Conservation (phyloP, 176 grass and related monocot genomes). For the Ensete glaucum region DNA sequence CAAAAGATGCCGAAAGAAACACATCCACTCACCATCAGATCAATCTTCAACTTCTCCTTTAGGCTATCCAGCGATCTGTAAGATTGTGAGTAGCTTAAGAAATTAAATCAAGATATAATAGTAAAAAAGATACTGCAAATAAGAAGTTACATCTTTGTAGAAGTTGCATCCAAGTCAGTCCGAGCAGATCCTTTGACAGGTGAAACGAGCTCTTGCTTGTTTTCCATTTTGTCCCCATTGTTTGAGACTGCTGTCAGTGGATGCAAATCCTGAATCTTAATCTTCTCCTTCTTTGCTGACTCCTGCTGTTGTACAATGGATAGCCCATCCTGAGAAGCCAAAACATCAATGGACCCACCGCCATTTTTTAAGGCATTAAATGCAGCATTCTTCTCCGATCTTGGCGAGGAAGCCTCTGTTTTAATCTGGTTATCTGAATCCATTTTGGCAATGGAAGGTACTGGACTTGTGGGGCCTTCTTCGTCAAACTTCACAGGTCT, state of each 20-base stretch:
- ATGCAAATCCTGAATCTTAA: slow-evolving; percentile 37
- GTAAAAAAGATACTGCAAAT: slow-evolving; percentile 26
- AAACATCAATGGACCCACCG: slow-evolving; percentile 4
- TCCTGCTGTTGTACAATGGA: slow-evolving; percentile 19
- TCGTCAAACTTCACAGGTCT: slow-evolving; percentile 72
- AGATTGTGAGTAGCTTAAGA: not conserved
- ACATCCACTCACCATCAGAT: slow-evolving; percentile 83
- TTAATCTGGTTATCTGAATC: slow-evolving; percentile 28
- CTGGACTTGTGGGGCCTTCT: slow-evolving; percentile 19
- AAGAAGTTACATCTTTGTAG: slow-evolving; percentile 63
- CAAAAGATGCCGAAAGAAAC: not conserved
- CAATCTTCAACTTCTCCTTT: slow-evolving; percentile 91
- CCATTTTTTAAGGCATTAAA: slow-evolving; percentile 31
- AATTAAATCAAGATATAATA: slow-evolving; percentile 27
- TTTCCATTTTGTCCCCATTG: slow-evolving; percentile 42
- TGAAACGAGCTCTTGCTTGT: slow-evolving; percentile 24
- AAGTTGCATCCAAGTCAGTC: slow-evolving; percentile 32
- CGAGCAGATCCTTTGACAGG: slow-evolving; percentile 34
- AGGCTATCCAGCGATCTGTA: slow-evolving; percentile 25
- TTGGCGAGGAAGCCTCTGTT: slow-evolving; percentile 28
- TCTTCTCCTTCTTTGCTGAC: slow-evolving; percentile 34
- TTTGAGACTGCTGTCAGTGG: slow-evolving; percentile 25
- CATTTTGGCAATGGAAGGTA: slow-evolving; percentile 17
- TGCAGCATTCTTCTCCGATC: slow-evolving; percentile 45
- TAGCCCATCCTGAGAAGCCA: slow-evolving; percentile 1